Evolutionary conservation across 495 filamentous ascomycete genomes (phyloP).

Genomic region (Talaromyces ruber): DNA sequence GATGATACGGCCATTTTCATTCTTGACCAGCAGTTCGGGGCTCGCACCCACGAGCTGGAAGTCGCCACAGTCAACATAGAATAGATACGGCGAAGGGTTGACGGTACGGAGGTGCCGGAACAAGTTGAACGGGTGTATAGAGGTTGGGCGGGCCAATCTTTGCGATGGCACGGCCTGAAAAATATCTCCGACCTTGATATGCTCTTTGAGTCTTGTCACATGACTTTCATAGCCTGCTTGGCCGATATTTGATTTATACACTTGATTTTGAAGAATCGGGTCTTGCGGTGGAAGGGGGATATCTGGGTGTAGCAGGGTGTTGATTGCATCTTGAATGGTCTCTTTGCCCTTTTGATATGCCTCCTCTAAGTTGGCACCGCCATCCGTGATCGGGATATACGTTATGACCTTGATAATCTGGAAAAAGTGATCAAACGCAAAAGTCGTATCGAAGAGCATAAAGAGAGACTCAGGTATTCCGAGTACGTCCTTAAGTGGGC

Average conservation of each 20-base stretch:
- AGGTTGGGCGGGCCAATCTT: constrained; percentile 79
- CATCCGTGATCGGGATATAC: constrained; percentile 53
- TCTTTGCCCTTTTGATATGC: constrained; percentile 59
- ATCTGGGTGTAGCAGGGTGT: constrained; percentile 59
- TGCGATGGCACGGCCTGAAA: constrained; percentile 97
- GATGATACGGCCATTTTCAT: constrained; percentile 78
- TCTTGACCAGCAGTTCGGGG: constrained; percentile 88
- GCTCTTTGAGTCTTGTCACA: constrained; percentile 70
- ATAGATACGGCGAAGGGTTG: constrained; percentile 93
- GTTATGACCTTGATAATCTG: constrained; percentile 87
- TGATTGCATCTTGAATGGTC: constrained; percentile 56
- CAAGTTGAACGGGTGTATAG: constrained; percentile 94
- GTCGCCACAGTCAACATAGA: constrained; percentile 83
- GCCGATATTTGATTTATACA: constrained; percentile 90
- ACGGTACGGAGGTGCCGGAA: constrained; percentile 93
- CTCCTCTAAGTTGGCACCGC: constrained; percentile 40
- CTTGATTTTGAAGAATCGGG: constrained; percentile 59
- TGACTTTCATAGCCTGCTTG: constrained; percentile 79
- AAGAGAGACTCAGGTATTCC: constrained; percentile 87
- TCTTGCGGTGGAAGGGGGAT: constrained; percentile 69
- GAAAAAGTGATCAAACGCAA: constrained; percentile 93
- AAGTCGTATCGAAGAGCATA: constrained; percentile 94
- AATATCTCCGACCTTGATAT: constrained; percentile 86
- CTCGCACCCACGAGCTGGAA: constrained; percentile 95
- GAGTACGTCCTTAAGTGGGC: constrained; percentile 79